Evolutionary conservation across 2,329 filamentous ascomycete genomes (phyloP), one percentile per base, ranked within the genome.

Genomic region (Aspergillus eucalypticola): DNA sequence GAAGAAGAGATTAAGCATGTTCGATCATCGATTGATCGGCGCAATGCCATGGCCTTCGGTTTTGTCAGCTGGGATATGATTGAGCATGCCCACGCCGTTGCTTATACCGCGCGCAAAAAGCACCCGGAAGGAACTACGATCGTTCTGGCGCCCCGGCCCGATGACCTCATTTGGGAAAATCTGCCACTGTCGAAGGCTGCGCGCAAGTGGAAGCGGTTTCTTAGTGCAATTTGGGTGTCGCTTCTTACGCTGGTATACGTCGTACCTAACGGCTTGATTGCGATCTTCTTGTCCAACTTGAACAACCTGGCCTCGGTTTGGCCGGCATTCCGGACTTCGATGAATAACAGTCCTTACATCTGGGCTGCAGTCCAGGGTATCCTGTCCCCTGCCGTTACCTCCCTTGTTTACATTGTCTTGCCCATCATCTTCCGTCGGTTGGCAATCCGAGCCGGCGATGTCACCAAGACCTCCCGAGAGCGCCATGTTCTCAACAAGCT

Each of bases 151-250:
- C 92, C 95, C 2, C 87, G 88, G 60, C 94, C 95, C 3, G 92
- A 90, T 72, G 94, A 98, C 73, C 86, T 99, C 56, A 96, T 99
- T 65, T 99, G 95, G 95, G 89, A 92, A 73, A 99, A 99, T 70
- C 85, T 99, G 79, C 84, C 87, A 5, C 79, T 98, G 59, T 86
- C 83, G 15, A 87, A 87, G 41, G 80, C 85, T 27, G 84, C 87
- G 1, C 86, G 93, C 56, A 84, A 84, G 63, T 90, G 89, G 79
- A 89, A 89, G 68, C 83, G 88, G 41, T 83, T 94, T 63, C 82
- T 92, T 69, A 96, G 95, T 77, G 90, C 90, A 61, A 75, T 96
- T 58, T 97, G 93, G 92, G 88, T 96, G 44, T 80, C 85, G 3
- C 69, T 94, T 0, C 78, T 99, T 55, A 98, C 94, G 0, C 61